Conservation (phyloP, 2,329 filamentous ascomycete genomes). For the Fusarium azukiicola region DNA sequence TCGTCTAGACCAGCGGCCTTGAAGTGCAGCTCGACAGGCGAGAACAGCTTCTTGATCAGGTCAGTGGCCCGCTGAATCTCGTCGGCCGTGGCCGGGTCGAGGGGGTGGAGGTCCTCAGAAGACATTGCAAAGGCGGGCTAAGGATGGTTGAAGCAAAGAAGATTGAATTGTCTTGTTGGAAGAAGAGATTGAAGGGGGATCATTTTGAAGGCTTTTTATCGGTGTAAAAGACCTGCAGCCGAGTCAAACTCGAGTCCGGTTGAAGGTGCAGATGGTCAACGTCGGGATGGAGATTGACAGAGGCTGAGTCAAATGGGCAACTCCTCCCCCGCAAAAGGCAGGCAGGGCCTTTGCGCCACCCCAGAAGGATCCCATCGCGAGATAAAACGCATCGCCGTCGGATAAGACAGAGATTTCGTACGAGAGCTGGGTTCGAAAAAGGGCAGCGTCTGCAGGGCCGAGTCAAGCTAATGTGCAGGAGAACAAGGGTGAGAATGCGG, state of each 20-base stretch:
- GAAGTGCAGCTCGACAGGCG: conserved; percentile 35
- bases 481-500: conserved; percentile 11
- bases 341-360: conserved; percentile 14
- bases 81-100: conserved; percentile 37
- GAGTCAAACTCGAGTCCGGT: not conserved
- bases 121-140: conserved; percentile 13
- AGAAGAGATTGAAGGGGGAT: not conserved
- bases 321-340: not conserved
- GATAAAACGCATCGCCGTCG: not conserved
- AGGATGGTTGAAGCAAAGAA: not conserved
- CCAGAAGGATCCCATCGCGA: not conserved
- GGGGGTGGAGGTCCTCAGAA: conserved; percentile 29
- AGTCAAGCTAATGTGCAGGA: conserved; percentile 17
- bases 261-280: not conserved
- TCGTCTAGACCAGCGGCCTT: conserved; percentile 37
- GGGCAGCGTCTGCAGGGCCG: conserved; percentile 8
- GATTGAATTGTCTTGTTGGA: conserved; percentile 7
- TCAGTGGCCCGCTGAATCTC: conserved; percentile 33
- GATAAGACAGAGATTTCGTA: conserved; percentile 17
- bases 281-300: not conserved
- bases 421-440: not conserved
- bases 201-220: conserved; percentile 10
- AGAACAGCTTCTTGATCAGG: conserved; percentile 32
- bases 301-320: conserved; percentile 13
- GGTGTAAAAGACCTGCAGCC: not conserved